Evolutionary conservation across 306 rosid species (phyloP).

Genomic region (Herpetospermum pedunculosum): DNA sequence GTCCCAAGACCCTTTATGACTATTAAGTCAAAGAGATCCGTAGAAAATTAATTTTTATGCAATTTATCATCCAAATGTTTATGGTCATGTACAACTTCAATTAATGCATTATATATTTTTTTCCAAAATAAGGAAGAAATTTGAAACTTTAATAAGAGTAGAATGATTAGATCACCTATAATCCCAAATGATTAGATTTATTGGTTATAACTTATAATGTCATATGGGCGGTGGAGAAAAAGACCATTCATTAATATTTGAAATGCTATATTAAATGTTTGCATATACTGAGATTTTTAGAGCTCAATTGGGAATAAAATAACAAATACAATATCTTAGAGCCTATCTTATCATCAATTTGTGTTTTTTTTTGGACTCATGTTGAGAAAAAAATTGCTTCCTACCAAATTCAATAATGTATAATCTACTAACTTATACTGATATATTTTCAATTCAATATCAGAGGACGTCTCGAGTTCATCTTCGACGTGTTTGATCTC

Average conservation of each 20-base stretch:
- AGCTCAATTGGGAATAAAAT: background rate
- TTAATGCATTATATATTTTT: background rate
- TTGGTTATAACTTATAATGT: background rate
- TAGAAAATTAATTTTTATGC: no score
- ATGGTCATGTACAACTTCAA: background rate
- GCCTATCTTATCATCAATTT: background rate
- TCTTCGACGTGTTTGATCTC: background rate
- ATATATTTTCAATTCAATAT: background rate
- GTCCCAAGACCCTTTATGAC: no score
- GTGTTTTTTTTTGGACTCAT: background rate
- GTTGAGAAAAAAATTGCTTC: background rate
- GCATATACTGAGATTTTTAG: background rate
- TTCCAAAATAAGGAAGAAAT: background rate
- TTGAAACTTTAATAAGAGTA: background rate
- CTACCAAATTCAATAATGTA: background rate
- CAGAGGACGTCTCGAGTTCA: background rate
- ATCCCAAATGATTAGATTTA: background rate
- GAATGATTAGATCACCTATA: background rate
- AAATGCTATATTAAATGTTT: background rate
- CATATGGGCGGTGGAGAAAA: background rate
- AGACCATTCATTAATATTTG: background rate
- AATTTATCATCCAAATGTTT: background rate
- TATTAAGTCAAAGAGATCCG: no score
- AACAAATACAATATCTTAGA: background rate
- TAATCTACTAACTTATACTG: background rate